Evolutionary conservation across 495 filamentous ascomycete genomes (phyloP).

Genomic region (Neohortaea acidophila): DNA sequence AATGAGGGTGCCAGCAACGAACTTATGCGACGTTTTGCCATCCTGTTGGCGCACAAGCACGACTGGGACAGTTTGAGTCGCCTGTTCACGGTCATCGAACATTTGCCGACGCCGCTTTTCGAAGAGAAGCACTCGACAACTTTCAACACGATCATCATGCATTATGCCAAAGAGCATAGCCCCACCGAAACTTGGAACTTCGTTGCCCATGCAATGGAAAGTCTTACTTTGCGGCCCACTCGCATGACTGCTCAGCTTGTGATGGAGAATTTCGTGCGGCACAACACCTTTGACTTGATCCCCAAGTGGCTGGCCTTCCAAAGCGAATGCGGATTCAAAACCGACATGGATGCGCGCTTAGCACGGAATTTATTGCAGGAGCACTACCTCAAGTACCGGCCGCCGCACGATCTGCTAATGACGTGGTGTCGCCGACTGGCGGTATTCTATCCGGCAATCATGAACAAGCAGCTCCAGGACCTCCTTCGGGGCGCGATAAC

Average conservation of each 20-base stretch:
- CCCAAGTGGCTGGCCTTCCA: constrained; percentile 10
- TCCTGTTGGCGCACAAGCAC: constrained; percentile 7
- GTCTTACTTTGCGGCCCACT: not conserved
- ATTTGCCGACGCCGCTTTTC: not conserved
- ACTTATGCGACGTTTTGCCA: constrained; percentile 1
- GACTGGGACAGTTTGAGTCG: constrained; percentile 4
- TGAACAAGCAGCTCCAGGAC: not conserved
- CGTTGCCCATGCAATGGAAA: constrained; percentile 2
- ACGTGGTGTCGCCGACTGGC: constrained; percentile 10
- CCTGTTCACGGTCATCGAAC: not conserved
- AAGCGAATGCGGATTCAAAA: not conserved
- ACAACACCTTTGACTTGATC: constrained; percentile 4
- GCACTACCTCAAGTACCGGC: constrained; percentile 8
- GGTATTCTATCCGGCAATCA: constrained; percentile 1
- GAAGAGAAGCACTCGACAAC: not conserved
- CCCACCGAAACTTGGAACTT: constrained; percentile 9
- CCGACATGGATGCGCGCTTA: constrained; percentile 1
- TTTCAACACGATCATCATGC: constrained; percentile 4
- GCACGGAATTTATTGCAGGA: constrained; percentile 6
- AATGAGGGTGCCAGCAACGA: not conserved
- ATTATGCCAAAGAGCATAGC: not conserved
- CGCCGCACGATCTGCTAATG: constrained; percentile 8
- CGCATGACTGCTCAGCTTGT: constrained; percentile 7
- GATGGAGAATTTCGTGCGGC: constrained; percentile 9
- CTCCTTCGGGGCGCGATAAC: constrained; percentile 11